Base-by-base conservation (phyloP, 306 rosid species). In the Casuarina glauca region DNA sequence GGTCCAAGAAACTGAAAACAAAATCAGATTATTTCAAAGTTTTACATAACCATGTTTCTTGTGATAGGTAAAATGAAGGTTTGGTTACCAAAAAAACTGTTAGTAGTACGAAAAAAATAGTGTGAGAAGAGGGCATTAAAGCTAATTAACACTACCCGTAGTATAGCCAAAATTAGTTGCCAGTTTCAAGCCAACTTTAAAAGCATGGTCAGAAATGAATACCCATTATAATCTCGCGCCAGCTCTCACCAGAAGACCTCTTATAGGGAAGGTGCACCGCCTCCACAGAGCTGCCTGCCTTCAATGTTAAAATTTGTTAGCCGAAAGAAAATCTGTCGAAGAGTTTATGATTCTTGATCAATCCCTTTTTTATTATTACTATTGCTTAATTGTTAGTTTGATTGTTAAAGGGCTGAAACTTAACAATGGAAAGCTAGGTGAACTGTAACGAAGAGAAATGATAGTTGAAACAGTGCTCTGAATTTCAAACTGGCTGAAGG, bases 141-240 rank as follows among this genome's bases (percentile, higher is more conserved):
- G 1, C 51, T 13, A 48, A 48, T 48, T 48, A 48, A 48, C 11
- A 48, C 13, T 41, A 69, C 72, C 68, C 84, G 57, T 64, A 60
- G 77, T 41, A 73, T 73, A 42, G 9, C 70, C 58, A 5, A 9
- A 52, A 36, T 61, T 73, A 49, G 68, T 73, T 55, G 48, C 68
- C 19, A n/a, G 7, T 55, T 73, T 36, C 17, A 73, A 36, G 16
- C 60, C 48, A 79, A 67, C 39, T 84, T 64, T 64, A 81, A 71
- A 70, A 76, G 39, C 72, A 51, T 64, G 5, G 20, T 54, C 70
- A 53, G 55, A 68, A 81, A 38, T 51, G 35, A 67, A 72, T 19
- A 17, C 10, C 7, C 39, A 39, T 76, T 74, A 84, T 73, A 76
- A 50, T 72, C 32, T 19, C 66, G 71, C 82, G 72, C 79, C 76